Percentiles rank a stretch among this genome's conserved stretches.
These are phyloP conservation scores for Alternaria triticina DNA, from an alignment of 2,329 filamentous ascomycete genomes.

Conservation along the genomic window DNA sequence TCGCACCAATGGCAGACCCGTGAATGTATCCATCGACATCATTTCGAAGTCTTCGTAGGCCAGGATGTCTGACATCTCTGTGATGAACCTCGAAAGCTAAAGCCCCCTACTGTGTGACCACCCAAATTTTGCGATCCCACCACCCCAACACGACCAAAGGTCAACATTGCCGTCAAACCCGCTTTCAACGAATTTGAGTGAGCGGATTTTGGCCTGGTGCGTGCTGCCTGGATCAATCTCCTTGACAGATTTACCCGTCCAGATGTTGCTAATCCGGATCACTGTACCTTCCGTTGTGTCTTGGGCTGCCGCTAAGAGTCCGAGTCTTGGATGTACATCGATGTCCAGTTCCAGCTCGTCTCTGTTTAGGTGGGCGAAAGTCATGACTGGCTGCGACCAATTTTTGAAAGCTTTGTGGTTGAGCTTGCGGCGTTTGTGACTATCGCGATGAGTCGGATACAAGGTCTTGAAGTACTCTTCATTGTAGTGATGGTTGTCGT, in stretches of 20 bases:
- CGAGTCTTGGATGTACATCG: constrained; percentile 36
- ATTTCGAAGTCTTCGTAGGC: background rate
- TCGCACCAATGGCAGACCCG: background rate
- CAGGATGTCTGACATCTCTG: background rate
- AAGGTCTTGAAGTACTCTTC: constrained; percentile 17
- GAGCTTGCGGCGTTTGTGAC: constrained; percentile 22
- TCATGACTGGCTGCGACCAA: constrained; percentile 37
- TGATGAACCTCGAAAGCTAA: background rate
- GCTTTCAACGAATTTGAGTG: constrained; percentile 40
- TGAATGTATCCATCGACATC: background rate
- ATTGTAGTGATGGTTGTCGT: constrained; percentile 21
- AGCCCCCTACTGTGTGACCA: background rate
- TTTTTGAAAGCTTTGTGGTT: constrained; percentile 8
- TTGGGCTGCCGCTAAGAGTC: constrained; percentile 43
- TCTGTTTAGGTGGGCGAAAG: constrained; percentile 34
- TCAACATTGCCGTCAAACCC: constrained; percentile 19
- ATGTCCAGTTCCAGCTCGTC: constrained; percentile 36
- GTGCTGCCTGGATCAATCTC: constrained; percentile 17
- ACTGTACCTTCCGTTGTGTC: constrained; percentile 21
- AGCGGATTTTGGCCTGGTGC: constrained; percentile 14
- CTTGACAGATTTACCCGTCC: constrained; percentile 37
- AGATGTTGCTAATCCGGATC: constrained; percentile 41
- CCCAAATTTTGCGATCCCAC: constrained; percentile 24
- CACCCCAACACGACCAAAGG: constrained; percentile 33
- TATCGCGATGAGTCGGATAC: constrained; percentile 10